phyloP scores from a whole-genome alignment of 768 basidiomycete genomes.

The Boletus rubropictus region DNA sequence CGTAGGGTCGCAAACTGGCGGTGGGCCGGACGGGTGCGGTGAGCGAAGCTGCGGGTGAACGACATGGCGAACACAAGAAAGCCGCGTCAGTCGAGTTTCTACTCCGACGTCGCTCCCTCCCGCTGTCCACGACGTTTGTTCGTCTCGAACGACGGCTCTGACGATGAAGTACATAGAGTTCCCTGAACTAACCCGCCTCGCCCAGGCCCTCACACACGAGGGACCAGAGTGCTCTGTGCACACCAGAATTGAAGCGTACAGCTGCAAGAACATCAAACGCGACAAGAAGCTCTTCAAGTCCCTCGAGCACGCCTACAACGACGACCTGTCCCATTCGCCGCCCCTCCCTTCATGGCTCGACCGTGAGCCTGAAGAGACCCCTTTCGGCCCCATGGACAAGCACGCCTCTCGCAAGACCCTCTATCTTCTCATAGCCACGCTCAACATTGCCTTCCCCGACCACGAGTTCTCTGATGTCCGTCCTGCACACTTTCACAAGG shows the following conservation, averaged over 20 bases:
- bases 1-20: conserved; percentile 4
- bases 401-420: conserved; percentile 84
- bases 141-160: background rate
- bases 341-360: conserved; percentile 76
- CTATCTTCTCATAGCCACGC: conserved; percentile 91
- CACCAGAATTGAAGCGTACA: conserved; percentile 93
- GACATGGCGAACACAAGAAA: background rate
- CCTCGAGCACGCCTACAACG: conserved; percentile 79
- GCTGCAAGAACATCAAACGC: conserved; percentile 94
- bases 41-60: background rate
- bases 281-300: conserved; percentile 95
- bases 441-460: conserved; percentile 97
- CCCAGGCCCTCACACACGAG: conserved; percentile 75
- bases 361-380: conserved; percentile 70
- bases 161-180: conserved; percentile 87
- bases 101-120: conserved; percentile 5
- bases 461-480: conserved; percentile 93
- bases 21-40: background rate
- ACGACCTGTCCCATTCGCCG: conserved; percentile 74
- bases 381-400: conserved; percentile 88
- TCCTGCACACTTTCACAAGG: conserved; percentile 83
- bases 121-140: background rate
- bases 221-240: conserved; percentile 85
- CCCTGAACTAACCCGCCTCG: conserved; percentile 71
- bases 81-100: conserved; percentile 3